A percentile compares a stretch with the other conserved stretches of the same genome.
phyloP scores from a whole-genome alignment of 129 eudicot genomes.

The Deinandra increscens region DNA sequence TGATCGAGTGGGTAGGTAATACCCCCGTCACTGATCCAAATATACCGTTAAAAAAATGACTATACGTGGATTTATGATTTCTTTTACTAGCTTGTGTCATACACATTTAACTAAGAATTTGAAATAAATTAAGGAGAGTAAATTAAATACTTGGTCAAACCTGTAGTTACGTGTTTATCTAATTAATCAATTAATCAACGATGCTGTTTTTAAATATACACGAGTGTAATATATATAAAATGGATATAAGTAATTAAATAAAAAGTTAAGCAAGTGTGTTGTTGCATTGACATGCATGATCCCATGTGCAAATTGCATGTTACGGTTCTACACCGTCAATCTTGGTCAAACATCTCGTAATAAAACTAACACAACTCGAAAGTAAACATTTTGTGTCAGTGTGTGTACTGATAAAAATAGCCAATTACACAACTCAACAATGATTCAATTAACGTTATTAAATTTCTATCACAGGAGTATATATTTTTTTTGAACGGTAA shows the following conservation, averaged over 20 bases:
- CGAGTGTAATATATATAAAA: not conserved
- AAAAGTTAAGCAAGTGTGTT: slow-evolving; percentile 4
- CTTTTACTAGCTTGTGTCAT: no score
- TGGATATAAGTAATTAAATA: not conserved
- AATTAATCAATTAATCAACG: slow-evolving; percentile 7
- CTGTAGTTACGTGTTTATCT: not conserved
- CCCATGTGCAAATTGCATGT: slow-evolving; percentile 44
- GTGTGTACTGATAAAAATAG: no score
- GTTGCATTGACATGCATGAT: slow-evolving; percentile 40
- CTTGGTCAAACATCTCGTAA: slow-evolving; percentile 33
- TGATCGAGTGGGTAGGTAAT: no score
- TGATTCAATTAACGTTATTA: no score
- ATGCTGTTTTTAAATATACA: slow-evolving; percentile 1
- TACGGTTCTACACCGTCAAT: slow-evolving; percentile 24
- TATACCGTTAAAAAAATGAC: no score
- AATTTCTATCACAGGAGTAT: no score
- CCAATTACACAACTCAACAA: no score
- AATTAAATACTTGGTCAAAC: slow-evolving; percentile 19
- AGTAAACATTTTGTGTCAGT: no score
- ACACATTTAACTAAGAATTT: no score
- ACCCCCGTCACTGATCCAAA: no score
- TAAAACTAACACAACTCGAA: slow-evolving; percentile 25
- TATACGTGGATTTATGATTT: no score
- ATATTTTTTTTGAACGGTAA: no score
- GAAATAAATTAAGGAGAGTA: not conserved